These are phyloP conservation scores for Myochromella boudieri DNA, from an alignment of 768 basidiomycete genomes.

Conservation along the genomic window DNA sequence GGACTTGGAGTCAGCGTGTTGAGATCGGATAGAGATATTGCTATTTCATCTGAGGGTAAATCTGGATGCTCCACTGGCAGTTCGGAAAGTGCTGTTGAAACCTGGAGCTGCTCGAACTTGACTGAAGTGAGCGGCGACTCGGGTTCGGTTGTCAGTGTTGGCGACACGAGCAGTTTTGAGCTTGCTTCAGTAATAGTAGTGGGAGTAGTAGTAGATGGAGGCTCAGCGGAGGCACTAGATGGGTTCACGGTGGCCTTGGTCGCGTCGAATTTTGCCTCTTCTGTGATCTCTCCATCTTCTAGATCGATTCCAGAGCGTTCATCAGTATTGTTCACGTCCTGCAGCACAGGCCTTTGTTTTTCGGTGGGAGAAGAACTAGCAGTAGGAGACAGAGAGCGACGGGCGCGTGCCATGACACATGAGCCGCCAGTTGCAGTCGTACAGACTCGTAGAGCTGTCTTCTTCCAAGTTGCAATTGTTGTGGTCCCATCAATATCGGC, in stretches of 20 bases:
- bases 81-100: not conserved
- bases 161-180: too few relatives aligned
- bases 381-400: conserved; percentile 7
- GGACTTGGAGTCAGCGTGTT: too few relatives aligned
- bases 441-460: too few relatives aligned
- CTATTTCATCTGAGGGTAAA: not conserved
- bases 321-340: not conserved
- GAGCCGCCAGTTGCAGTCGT: too few relatives aligned
- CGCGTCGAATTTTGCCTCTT: conserved; percentile 7
- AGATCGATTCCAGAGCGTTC: conserved; percentile 6
- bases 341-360: not conserved
- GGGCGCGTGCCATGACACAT: conserved; percentile 10
- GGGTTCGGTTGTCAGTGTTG: too few relatives aligned
- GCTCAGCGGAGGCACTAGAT: not conserved
- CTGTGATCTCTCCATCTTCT: conserved; percentile 21
- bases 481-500: too few relatives aligned
- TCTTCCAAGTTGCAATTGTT: too few relatives aligned
- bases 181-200: too few relatives aligned
- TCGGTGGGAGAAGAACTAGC: not conserved
- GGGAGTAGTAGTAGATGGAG: too few relatives aligned
- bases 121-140: not conserved
- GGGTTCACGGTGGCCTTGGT: not conserved
- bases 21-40: too few relatives aligned
- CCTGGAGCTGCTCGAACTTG: not conserved
- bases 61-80: too few relatives aligned